A percentile compares a stretch with the other conserved stretches of the same genome.
These are phyloP conservation scores for Escallonia rubra DNA, from an alignment of 129 eudicot genomes.

Conservation along the genomic window DNA sequence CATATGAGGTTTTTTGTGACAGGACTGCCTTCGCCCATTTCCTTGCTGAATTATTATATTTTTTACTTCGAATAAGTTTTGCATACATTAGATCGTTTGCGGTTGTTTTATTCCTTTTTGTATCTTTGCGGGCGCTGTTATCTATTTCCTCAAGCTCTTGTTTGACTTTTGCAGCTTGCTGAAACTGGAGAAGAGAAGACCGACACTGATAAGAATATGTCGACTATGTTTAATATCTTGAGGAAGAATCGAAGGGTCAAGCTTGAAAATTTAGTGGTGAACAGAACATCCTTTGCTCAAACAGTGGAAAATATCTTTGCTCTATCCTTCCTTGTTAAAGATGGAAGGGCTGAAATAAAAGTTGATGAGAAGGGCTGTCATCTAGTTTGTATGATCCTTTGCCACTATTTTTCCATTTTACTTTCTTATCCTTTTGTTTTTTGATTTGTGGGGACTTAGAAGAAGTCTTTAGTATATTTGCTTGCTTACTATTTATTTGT, in stretches of 20 bases:
- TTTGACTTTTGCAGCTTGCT: slow-evolving; percentile 59
- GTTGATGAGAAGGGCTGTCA: slow-evolving; percentile 69
- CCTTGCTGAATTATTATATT: no score
- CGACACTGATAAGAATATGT: slow-evolving; percentile 93
- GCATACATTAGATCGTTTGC: not conserved
- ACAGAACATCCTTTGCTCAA: slow-evolving; percentile 75
- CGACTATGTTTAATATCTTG: slow-evolving; percentile 69
- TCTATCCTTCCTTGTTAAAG: slow-evolving; percentile 81
- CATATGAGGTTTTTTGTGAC: not conserved
- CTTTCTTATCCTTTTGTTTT: not conserved
- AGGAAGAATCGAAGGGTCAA: slow-evolving; percentile 56
- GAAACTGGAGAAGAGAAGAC: slow-evolving; percentile 55
- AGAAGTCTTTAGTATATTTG: not conserved
- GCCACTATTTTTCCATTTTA: not conserved
- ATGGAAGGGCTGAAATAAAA: slow-evolving; percentile 80
- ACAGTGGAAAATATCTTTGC: slow-evolving; percentile 93
- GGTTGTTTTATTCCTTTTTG: not conserved
- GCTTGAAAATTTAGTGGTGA: slow-evolving; percentile 71
- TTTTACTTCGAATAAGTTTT: not conserved
- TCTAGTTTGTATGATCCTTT: slow-evolving; percentile 59
- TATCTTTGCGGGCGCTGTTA: not conserved
- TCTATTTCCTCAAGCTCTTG: not conserved
- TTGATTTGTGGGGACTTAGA: not conserved
- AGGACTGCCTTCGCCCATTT: not conserved
- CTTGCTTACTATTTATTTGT: slow-evolving; percentile 1